phyloP scores from a whole-genome alignment of 1,139 yeast species.

The Candida tropicalis region DNA sequence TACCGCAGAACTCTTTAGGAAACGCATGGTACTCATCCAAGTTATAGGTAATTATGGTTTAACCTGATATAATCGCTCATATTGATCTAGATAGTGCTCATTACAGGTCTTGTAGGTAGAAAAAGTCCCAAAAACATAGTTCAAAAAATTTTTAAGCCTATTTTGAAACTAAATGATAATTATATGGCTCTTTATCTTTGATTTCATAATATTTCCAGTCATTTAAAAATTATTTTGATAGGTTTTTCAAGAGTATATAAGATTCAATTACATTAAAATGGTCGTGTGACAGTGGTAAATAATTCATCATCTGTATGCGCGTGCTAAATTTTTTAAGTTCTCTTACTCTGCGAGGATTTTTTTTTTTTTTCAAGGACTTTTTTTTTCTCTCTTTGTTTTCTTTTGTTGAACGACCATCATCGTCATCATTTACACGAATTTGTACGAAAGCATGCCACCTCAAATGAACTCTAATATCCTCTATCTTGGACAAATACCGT shows the following conservation, averaged over 20 bases:
- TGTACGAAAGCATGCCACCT: conserved; percentile 11
- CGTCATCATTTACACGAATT: neutral
- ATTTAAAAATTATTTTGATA: neutral
- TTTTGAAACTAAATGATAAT: neutral
- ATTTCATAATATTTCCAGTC: neutral
- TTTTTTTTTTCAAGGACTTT: too few relatives aligned
- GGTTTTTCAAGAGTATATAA: too few relatives aligned
- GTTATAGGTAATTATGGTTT: too few relatives aligned
- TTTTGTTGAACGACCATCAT: neutral
- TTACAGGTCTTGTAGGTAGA: too few relatives aligned
- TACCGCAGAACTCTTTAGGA: too few relatives aligned
- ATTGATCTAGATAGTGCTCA: too few relatives aligned
- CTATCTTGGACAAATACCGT: conserved; percentile 65
- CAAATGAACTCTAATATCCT: conserved; percentile 37
- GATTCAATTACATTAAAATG: too few relatives aligned
- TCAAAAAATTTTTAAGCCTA: neutral
- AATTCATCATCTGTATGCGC: too few relatives aligned
- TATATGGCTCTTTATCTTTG: neutral
- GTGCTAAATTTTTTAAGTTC: too few relatives aligned
- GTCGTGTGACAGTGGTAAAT: too few relatives aligned
- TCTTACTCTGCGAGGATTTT: neutral
- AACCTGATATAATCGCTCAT: too few relatives aligned
- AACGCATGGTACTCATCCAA: too few relatives aligned
- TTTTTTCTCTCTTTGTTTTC: neutral
- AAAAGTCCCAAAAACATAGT: neutral